Evolutionary conservation across 1,284 basidiomycete genomes (phyloP).

Genomic region (Apiotrichum gracile): DNA sequence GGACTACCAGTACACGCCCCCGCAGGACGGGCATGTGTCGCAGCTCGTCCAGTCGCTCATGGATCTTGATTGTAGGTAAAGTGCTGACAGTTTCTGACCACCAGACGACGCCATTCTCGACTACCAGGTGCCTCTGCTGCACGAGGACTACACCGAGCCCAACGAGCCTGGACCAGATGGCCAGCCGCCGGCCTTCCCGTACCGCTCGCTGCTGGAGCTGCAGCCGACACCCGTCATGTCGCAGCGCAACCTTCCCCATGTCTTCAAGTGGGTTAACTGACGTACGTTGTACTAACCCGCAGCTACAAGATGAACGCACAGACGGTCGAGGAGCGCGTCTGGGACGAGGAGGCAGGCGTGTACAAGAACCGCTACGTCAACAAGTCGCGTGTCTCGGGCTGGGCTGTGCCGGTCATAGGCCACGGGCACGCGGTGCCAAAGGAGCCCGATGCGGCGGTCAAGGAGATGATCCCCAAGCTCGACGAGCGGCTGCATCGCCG

Average conservation of each 20-base stretch:
- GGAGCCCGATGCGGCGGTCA: conserved; percentile 54
- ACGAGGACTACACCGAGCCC: conserved; percentile 54
- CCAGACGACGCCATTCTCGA: conserved; percentile 65
- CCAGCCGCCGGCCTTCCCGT: conserved; percentile 8
- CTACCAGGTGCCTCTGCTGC: conserved; percentile 62
- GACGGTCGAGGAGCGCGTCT: conserved; percentile 24
- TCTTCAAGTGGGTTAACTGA: conserved; percentile 21
- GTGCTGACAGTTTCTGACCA: background rate
- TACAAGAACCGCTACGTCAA: conserved; percentile 30
- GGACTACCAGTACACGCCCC: conserved; percentile 79
- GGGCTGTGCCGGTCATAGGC: conserved; percentile 21
- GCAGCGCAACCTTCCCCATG: conserved; percentile 24
- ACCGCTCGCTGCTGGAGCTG: conserved; percentile 30
- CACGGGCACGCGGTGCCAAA: conserved; percentile 53
- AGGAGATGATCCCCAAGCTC: conserved; percentile 48
- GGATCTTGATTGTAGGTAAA: conserved; percentile 65
- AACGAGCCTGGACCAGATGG: conserved; percentile 16
- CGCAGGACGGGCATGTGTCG: conserved; percentile 62
- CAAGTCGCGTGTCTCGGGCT: conserved; percentile 21
- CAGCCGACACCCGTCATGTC: conserved; percentile 37
- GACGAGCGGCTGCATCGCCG: conserved; percentile 51
- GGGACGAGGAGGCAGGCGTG: conserved; percentile 30
- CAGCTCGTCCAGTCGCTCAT: conserved; percentile 66
- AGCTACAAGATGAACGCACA: conserved; percentile 24
- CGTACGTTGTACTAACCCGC: background rate